Evolutionary conservation across 176 grass and related monocot genomes (phyloP).

Genomic region (Alloteropsis semialata): DNA sequence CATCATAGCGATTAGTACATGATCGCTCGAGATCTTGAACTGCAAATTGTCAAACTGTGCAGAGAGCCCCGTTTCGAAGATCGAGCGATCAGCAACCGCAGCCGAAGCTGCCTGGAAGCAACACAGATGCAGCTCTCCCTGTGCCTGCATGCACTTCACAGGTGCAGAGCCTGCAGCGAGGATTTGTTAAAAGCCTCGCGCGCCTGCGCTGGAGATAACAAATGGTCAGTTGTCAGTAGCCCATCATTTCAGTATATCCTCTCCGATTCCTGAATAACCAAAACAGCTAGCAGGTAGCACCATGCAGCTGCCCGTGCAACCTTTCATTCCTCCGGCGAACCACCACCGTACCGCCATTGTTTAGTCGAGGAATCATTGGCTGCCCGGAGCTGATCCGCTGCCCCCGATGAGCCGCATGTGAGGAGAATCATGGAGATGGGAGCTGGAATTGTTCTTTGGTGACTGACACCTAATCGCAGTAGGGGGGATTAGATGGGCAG

Average conservation of each 20-base stretch:
- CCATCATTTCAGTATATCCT: background rate
- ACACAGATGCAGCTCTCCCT: background rate
- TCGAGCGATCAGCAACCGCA: slow-evolving; percentile 17
- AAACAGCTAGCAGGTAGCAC: background rate
- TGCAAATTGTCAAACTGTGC: slow-evolving; percentile 2
- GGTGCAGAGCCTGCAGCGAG: slow-evolving; percentile 3
- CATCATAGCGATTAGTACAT: background rate
- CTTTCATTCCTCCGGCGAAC: slow-evolving; percentile 22
- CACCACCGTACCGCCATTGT: slow-evolving; percentile 23
- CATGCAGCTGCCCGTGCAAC: slow-evolving; percentile 29
- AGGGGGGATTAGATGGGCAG: slow-evolving; percentile 20
- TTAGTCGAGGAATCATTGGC: slow-evolving; percentile 21
- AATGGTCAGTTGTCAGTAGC: background rate
- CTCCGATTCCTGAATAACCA: background rate
- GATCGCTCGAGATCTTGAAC: background rate
- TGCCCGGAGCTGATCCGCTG: slow-evolving; percentile 15
- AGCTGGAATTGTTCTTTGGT: slow-evolving; percentile 26
- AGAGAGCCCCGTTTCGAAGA: background rate
- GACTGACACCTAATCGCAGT: slow-evolving; percentile 42
- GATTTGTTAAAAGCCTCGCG: background rate
- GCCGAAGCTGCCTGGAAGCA: slow-evolving; percentile 30
- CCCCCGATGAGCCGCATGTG: slow-evolving; percentile 49
- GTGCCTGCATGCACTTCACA: background rate
- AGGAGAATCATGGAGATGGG: slow-evolving; percentile 30
- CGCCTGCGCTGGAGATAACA: background rate